These are phyloP conservation scores for Xylaria sp. DNA, from an alignment of 2,329 filamentous ascomycete species.

Conservation along the genomic window DNA sequence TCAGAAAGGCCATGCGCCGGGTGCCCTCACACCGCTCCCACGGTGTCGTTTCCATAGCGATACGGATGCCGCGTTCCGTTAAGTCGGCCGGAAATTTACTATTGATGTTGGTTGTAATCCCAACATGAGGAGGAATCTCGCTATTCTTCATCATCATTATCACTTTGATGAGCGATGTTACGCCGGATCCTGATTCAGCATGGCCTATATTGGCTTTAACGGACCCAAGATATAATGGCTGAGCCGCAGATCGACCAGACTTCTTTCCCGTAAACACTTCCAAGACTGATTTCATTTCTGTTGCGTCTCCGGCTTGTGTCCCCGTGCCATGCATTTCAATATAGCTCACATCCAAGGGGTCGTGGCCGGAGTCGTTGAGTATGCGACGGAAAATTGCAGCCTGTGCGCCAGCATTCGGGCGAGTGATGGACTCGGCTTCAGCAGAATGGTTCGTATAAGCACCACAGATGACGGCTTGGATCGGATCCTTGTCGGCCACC, in stretches of 20 bases:
- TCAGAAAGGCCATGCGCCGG: conserved; percentile 52
- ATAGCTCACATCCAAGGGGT: conserved; percentile 55
- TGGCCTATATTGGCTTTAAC: conserved; percentile 61
- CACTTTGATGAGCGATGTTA: conserved; percentile 37
- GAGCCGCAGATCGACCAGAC: conserved; percentile 6
- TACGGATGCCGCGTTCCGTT: conserved; percentile 52
- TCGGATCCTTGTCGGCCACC: conserved; percentile 55
- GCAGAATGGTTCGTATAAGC: conserved; percentile 77
- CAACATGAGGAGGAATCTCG: conserved; percentile 57
- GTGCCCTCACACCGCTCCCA: conserved; percentile 45
- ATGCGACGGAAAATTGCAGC: conserved; percentile 34
- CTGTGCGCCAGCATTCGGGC: conserved; percentile 68
- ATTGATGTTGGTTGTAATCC: conserved; percentile 57
- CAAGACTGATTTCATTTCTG: conserved; percentile 70
- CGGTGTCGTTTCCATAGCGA: conserved; percentile 50
- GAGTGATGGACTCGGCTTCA: conserved; percentile 76
- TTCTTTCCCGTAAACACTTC: conserved; percentile 61
- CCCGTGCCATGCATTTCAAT: conserved; percentile 78
- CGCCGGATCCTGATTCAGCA: conserved; percentile 53
- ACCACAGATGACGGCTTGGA: conserved; percentile 54
- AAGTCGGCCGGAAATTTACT: conserved; percentile 36
- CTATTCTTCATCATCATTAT: conserved; percentile 42
- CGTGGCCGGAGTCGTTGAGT: neutral
- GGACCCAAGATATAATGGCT: conserved; percentile 57
- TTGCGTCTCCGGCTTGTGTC: conserved; percentile 73